These are phyloP conservation scores for Drechslerella stenobrocha DNA, from an alignment of 2,329 filamentous ascomycete genomes.

Conservation along the genomic window DNA sequence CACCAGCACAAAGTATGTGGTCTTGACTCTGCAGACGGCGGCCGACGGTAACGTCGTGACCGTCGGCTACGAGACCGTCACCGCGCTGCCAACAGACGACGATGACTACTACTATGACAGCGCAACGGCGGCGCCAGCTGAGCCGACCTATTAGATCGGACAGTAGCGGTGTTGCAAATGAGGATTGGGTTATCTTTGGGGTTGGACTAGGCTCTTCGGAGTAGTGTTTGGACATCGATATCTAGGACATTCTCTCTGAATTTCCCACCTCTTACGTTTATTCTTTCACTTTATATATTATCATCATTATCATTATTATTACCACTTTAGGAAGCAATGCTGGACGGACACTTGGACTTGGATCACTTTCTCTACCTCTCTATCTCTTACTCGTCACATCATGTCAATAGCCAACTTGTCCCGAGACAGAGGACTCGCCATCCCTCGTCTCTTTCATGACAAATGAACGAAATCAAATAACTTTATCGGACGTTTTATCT, in stretches of 20 bases:
- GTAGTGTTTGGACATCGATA: no score
- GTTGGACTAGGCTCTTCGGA: no score
- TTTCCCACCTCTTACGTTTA: no score
- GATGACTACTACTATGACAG: constrained; percentile 1
- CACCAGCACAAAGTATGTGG: constrained; percentile 42
- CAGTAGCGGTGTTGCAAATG: no score
- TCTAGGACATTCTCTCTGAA: no score
- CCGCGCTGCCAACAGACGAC: constrained; percentile 13
- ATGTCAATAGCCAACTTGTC: constrained; percentile 44
- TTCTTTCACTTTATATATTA: no score
- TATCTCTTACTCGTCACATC: constrained; percentile 19
- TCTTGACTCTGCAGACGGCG: constrained; percentile 37
- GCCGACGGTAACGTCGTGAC: constrained; percentile 26
- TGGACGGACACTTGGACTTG: no score
- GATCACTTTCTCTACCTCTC: constrained; percentile 6
- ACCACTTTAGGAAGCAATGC: no score
- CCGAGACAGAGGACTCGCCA: constrained; percentile 22
- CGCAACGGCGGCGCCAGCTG: background rate
- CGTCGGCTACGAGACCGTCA: constrained; percentile 37
- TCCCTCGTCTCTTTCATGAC: constrained; percentile 24
- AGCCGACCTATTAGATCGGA: constrained; percentile 36
- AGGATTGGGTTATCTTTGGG: no score
- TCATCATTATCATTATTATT: no score
- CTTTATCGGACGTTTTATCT: background rate
- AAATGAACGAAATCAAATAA: constrained; percentile 15